Conservation (phyloP, 2,329 filamentous ascomycete genomes). For the Drechslerella stenobrocha region DNA sequence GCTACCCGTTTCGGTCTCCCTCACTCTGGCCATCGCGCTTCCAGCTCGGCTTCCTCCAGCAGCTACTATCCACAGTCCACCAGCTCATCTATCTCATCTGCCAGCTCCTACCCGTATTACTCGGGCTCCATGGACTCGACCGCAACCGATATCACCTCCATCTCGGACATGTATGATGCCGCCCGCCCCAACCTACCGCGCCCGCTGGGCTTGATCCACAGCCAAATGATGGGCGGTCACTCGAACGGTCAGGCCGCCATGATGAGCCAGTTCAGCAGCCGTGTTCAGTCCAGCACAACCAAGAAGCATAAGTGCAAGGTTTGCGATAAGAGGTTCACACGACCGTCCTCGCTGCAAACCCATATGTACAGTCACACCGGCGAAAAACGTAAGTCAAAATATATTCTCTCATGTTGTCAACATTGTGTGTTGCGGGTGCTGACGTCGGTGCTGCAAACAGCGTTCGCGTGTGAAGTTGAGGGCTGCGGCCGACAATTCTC, state of each 20-base stretch:
- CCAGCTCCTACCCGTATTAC: constrained; percentile 77
- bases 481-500: constrained; percentile 96
- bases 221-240: constrained; percentile 56
- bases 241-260: constrained; percentile 74
- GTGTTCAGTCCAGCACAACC: constrained; percentile 90
- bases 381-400: constrained; percentile 82
- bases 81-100: constrained; percentile 85
- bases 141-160: constrained; percentile 86
- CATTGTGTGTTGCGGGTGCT: constrained; percentile 14
- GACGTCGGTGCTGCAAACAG: constrained; percentile 58
- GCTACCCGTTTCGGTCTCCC: constrained; percentile 26
- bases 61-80: constrained; percentile 82
- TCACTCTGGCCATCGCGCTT: constrained; percentile 70
- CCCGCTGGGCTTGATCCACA: constrained; percentile 66
- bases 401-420: constrained; percentile 1
- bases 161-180: constrained; percentile 60
- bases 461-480: constrained; percentile 90
- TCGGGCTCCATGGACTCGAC: constrained; percentile 84
- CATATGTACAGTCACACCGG: constrained; percentile 99
- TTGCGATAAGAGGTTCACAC: constrained; percentile 95
- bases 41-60: constrained; percentile 69
- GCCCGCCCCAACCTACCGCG: constrained; percentile 64
- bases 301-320: constrained; percentile 99
- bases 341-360: constrained; percentile 90
- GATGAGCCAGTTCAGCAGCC: constrained; percentile 98